Evolutionary conservation across 2,329 filamentous ascomycete species (phyloP).

Genomic region (Teratosphaeria destructans): DNA sequence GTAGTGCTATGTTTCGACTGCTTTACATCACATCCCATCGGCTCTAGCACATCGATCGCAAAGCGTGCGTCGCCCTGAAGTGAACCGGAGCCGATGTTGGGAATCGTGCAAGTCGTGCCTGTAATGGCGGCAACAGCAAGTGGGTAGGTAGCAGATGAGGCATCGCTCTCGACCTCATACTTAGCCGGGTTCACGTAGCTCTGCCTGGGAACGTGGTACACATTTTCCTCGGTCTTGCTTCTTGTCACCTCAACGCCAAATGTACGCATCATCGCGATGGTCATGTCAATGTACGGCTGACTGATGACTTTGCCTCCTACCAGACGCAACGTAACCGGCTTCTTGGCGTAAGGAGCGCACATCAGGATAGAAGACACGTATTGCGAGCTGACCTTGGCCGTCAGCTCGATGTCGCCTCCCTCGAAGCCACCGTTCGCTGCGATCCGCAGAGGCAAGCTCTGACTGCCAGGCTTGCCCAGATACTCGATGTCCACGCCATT

Average conservation of each 20-base stretch:
- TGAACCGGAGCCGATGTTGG: slow-evolving; percentile 87
- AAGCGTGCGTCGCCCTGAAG: slow-evolving; percentile 93
- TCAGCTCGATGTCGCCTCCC: slow-evolving; percentile 80
- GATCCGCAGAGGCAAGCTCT: slow-evolving; percentile 75
- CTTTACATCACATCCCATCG: slow-evolving; percentile 87
- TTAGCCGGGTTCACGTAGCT: slow-evolving; percentile 72
- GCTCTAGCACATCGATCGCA: slow-evolving; percentile 75
- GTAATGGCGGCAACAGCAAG: slow-evolving; percentile 90
- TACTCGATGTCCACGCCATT: slow-evolving; percentile 88
- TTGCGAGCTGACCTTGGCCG: slow-evolving; percentile 95
- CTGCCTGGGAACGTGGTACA: slow-evolving; percentile 85
- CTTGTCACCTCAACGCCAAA: slow-evolving; percentile 76
- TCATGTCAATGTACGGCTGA: slow-evolving; percentile 97
- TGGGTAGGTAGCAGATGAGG: slow-evolving; percentile 94
- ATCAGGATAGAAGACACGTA: slow-evolving; percentile 96
- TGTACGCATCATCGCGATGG: slow-evolving; percentile 88
- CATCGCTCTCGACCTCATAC: slow-evolving; percentile 92
- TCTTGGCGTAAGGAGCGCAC: slow-evolving; percentile 93
- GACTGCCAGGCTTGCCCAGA: slow-evolving; percentile 68
- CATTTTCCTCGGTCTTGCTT: slow-evolving; percentile 71
- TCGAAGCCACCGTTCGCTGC: slow-evolving; percentile 72
- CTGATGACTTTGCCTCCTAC: slow-evolving; percentile 97
- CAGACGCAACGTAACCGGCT: slow-evolving; percentile 77
- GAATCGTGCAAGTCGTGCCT: slow-evolving; percentile 87
- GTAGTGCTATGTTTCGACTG: slow-evolving; percentile 82